Conservation (phyloP, 73 alveolate genomes). For the Halteria grandinella region DNA sequence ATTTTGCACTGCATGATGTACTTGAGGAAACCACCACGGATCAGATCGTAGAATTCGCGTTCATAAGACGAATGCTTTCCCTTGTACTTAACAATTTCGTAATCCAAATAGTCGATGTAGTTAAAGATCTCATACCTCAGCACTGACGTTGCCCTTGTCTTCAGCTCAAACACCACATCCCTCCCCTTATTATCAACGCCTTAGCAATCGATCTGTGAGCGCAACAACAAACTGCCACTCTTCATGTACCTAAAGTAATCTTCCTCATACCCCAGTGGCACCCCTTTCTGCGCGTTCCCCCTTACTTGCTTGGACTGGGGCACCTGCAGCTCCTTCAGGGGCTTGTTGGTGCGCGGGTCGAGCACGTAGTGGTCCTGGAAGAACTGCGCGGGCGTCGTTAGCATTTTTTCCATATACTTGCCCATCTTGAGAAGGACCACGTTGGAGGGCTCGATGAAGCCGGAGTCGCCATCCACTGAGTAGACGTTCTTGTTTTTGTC, state of each 20-base stretch:
- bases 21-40: slow-evolving; percentile 90
- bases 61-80: slow-evolving; percentile 80
- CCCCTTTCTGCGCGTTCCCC: slow-evolving; percentile 6
- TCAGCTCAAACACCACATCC: slow-evolving; percentile 82
- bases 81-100: slow-evolving; percentile 62
- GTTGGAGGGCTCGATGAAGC: slow-evolving; percentile 72
- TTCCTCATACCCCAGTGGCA: slow-evolving; percentile 21
- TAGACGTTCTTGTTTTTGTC: slow-evolving; percentile 54
- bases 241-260: slow-evolving; percentile 79
- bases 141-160: slow-evolving; percentile 88
- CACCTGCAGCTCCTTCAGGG: slow-evolving; percentile 29
- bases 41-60: slow-evolving; percentile 84
- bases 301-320: slow-evolving; percentile 9
- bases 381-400: slow-evolving; percentile 63
- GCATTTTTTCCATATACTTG: slow-evolving; percentile 81
- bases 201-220: slow-evolving; percentile 88
- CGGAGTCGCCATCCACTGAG: slow-evolving; percentile 87
- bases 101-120: slow-evolving; percentile 84
- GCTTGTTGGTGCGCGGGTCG: slow-evolving; percentile 14
- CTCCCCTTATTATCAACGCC: slow-evolving; percentile 69
- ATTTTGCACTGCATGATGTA: slow-evolving; percentile 82
- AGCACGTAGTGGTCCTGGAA: slow-evolving; percentile 57
- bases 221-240: slow-evolving; percentile 65
- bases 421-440: slow-evolving; percentile 80
- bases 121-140: slow-evolving; percentile 83